Conservation (phyloP, 768 basidiomycete genomes). For the Hirschioporus abietinus region DNA sequence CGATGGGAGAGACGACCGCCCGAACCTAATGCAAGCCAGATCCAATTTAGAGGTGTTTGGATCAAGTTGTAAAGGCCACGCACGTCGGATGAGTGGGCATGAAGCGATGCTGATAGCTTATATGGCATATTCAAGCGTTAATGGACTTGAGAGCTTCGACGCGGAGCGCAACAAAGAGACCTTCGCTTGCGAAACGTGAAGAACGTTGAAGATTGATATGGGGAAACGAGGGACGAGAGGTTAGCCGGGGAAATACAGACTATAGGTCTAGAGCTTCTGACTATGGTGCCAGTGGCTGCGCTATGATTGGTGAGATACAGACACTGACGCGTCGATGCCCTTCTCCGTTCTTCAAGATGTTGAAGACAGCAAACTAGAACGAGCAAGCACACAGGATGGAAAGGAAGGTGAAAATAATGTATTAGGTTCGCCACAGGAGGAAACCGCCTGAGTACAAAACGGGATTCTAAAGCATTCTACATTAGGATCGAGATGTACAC, state of each 20-base stretch:
- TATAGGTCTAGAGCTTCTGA: neutral
- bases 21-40: constrained; percentile 57
- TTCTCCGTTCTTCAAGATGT: neutral
- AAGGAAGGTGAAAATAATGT: neutral
- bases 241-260: neutral
- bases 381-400: neutral
- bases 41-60: constrained; percentile 17
- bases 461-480: neutral
- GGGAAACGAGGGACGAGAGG: too few species aligned
- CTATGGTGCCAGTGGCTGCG: neutral
- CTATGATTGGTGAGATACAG: neutral
- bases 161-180: neutral
- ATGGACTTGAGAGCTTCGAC: neutral
- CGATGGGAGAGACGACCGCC: constrained; percentile 68
- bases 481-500: constrained; percentile 53
- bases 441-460: neutral
- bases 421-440: neutral
- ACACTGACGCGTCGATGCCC: neutral
- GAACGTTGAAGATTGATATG: neutral
- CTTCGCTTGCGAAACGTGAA: neutral
- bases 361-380: neutral
- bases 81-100: constrained; percentile 71
- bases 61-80: constrained; percentile 24
- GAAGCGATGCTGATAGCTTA: constrained; percentile 70
- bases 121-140: constrained; percentile 47